Base-by-base conservation (phyloP, 2,329 filamentous ascomycete species). In the Ophiosphaerella narmari region DNA sequence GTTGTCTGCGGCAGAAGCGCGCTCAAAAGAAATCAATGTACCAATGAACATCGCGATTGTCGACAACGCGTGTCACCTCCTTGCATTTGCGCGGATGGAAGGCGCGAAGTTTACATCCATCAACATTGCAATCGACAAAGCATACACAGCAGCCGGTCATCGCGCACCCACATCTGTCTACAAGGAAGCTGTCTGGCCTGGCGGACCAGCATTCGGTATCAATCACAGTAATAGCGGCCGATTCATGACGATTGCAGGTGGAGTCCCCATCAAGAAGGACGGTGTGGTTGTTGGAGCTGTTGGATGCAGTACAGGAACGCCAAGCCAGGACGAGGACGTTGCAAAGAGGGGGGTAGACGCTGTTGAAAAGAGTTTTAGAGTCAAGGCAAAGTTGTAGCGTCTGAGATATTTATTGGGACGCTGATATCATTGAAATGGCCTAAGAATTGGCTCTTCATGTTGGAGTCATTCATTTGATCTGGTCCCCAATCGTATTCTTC, bases 121-220 rank as follows among this genome's bases (percentile, higher is more conserved):
- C 59, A 82, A 83, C 67, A 80, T 87, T 64, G 80, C 84, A 1
- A 87, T 89, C 12, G 84, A 87, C 41, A 82, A 83, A 55, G 81
- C 81, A 13, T 83, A 82, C 62, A 84, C 81, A 2, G 81, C 81
- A 3, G 79, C 81, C 1, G 81, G 81, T 13, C 81, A 83, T 66
- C 71, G 76, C 16, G 68, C 75, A 4, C 79, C 80, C 0, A 83
- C 81, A 0, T 75, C 76, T 18, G 70, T 74, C 2, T 84, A 83
- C 66, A 80, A 80, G 48, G 80, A 82, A 53, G 74, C 72, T 35
- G 80, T 82, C 16, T 77, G 78, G 71, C 80, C 81, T 5, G 81
- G 81, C 6, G 80, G 81, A 0, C 66, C 73, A 1, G 80, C 78
- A 0, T 83, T 77, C 54, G 79, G 80, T 13, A 79, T 80, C 34